Evolutionary conservation across 179 eudicot genomes (phyloP), one percentile per base, ranked within the genome.

Genomic region (Amaranthus tricolor): DNA sequence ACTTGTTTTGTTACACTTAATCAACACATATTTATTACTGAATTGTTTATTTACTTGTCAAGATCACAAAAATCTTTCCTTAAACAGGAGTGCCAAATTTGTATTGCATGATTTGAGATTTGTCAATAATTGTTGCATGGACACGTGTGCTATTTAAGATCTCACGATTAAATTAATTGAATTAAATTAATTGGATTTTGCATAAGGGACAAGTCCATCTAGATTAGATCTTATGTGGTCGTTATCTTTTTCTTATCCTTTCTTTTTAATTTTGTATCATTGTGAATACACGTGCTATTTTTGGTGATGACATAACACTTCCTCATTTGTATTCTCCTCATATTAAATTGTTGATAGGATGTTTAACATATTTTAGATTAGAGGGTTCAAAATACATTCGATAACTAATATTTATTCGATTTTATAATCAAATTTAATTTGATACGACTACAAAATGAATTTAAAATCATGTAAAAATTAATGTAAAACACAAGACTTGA

Each of bases 41-140:
- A 31, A 31, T 31, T 31, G 40, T 31, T 31, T 31, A 31, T 31
- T 47, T 55, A 20, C 50, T 21, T 10, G 19, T 48, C 11, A 61
- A 72, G 47, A 49, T 60, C 19, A 72, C 48, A 72, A 61, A n/a
- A 56, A 45, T 21, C 66, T 59, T 58, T 59, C 66, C 54, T 66
- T 21, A 47, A 47, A 40, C 57, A 58, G 2, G 57, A 68, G 12
- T 13, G 47, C 14, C 40, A 24, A n/a, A 15, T 60, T 5, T 60
- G 64, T 59, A 7, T 72, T 72, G 45, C 57, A 14, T 48, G 66
- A 72, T 45, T 12, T 6, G 45, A 19, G 59, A 10, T 44, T 12
- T n/a, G 16, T 15, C 76, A 31, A 73, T 62, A 50, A 73, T 62
- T 51, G 51, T 62, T 21, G 24, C 59, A 20, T 59, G 55, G 21